phyloP scores from a whole-genome alignment of 1,139 yeast species.

The Geotrichum carabidarum region DNA sequence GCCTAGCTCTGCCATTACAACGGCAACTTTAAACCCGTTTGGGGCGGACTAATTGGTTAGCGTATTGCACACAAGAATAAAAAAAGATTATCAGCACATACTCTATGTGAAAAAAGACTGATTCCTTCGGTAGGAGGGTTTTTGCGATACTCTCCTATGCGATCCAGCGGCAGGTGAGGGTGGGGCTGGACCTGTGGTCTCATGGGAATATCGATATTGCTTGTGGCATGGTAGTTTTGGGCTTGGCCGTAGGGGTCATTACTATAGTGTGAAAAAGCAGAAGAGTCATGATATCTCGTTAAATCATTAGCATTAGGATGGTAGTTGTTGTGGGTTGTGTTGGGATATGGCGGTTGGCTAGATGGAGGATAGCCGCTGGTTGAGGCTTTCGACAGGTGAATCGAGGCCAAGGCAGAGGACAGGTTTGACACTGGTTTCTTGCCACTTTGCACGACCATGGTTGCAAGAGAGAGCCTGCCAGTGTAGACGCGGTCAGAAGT shows the following conservation, averaged over 20 bases:
- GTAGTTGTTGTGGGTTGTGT: constrained; percentile 4
- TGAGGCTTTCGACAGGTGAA: constrained; percentile 22
- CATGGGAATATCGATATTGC: constrained; percentile 12
- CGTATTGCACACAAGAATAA: background rate
- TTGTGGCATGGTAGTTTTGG: constrained; percentile 6
- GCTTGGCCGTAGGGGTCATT: background rate
- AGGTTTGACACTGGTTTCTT: constrained; percentile 30
- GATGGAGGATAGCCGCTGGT: background rate
- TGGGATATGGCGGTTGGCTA: background rate
- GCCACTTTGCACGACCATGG: constrained; percentile 14
- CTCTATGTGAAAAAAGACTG: constrained; percentile 78
- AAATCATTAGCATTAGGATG: constrained; percentile 9
- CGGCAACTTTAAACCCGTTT: constrained; percentile 93
- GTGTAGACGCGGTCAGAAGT: background rate
- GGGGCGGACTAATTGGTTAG: constrained; percentile 58
- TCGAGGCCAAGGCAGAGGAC: constrained; percentile 34
- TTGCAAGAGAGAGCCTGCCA: background rate
- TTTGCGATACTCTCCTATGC: constrained; percentile 69
- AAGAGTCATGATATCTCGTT: background rate
- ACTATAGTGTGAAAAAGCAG: background rate
- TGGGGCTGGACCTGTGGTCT: constrained; percentile 16
- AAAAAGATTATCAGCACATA: constrained; percentile 7
- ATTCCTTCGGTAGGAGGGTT: constrained; percentile 80
- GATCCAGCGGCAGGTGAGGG: constrained; percentile 29
- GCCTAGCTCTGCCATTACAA: constrained; percentile 76